Evolutionary conservation across 164 flowering plant species (phyloP), one percentile per base, ranked within the genome.

Genomic region (Chimonanthus praecox): DNA sequence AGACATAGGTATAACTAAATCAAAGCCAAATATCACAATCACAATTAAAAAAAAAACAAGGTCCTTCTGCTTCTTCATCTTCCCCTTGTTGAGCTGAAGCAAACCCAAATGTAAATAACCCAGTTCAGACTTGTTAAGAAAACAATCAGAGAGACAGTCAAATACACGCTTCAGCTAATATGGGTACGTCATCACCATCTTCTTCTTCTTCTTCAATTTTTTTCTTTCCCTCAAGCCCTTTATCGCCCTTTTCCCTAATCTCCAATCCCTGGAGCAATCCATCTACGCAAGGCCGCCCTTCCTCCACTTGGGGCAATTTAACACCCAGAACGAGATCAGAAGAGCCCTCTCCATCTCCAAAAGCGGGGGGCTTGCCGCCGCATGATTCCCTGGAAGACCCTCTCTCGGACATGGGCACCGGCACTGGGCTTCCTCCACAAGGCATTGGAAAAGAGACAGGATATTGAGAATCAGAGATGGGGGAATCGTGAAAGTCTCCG

Each of bases 401-500:
- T 60, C 87, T 87, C 72, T 70, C 77, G 4, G 48, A 75, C 58
- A 33, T 33, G 33, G 33, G 33, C 33, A 33, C 4, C 47, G 6
- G 72, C 81, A 75, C 91, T 88, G 2, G 83, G 72, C 4, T 81
- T 83, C 7, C 33, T 33, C 75, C 81, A 75, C 91, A 89, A 2
- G 83, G 72, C 4, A 80, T 83, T 5, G 79, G 68, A 3, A 45
- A 43, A 0, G 58, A 80, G 1, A 33, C 33, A 33, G 33, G 33
- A 33, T 33, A 33, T 33, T 77, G 78, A 61, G 65, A 10, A 2
- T 72, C 70, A 7, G 88, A 88, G 50, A 76, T 70, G 8, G 87
- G 77, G 5, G 75, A 16, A 45, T 87, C 94, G 4, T 78, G 21
- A 5, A 74, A 15, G 0, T 62, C 82, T 7, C 69, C 78, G 44